Percentiles rank a stretch among this genome's conserved stretches.
Evolutionary conservation across 2,329 filamentous ascomycete species (phyloP).

Genomic region (Diaporthe velutina): DNA sequence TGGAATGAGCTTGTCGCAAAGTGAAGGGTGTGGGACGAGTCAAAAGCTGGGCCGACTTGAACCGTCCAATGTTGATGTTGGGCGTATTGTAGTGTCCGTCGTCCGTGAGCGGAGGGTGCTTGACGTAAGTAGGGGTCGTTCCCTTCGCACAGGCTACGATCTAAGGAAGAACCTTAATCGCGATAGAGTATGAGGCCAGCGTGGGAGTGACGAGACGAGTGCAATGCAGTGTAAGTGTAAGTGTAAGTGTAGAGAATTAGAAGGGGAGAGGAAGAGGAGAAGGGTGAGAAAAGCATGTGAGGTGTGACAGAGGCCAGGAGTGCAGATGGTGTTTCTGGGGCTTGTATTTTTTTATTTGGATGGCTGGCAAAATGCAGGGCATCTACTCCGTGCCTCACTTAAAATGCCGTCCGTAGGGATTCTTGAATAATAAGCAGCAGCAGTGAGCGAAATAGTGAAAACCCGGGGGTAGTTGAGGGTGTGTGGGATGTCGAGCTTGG

Average conservation of each 20-base stretch:
- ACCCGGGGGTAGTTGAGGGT: neutral
- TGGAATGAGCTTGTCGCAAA: slow-evolving; percentile 21
- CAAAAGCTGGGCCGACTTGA: slow-evolving; percentile 3
- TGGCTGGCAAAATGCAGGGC: slow-evolving; percentile 13
- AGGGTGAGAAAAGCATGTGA: slow-evolving; percentile 21
- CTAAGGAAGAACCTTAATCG: neutral
- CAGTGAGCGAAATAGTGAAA: neutral
- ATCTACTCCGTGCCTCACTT: neutral
- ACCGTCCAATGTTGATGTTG: neutral
- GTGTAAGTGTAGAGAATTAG: slow-evolving; percentile 2
- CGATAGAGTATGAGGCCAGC: slow-evolving; percentile 10
- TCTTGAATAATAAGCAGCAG: neutral
- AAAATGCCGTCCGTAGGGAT: slow-evolving; percentile 7
- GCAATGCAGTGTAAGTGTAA: slow-evolving; percentile 14
- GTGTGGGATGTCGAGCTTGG: slow-evolving; percentile 4
- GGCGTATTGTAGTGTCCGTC: neutral
- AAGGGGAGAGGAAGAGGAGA: neutral
- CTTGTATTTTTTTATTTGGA: slow-evolving; percentile 26
- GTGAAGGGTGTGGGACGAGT: neutral
- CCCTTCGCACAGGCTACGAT: slow-evolving; percentile 6
- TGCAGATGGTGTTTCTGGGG: slow-evolving; percentile 12
- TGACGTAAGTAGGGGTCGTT: slow-evolving; percentile 16
- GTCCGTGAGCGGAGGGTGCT: slow-evolving; percentile 3
- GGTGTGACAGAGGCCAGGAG: neutral
- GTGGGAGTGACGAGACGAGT: slow-evolving; percentile 5